Conservation (phyloP, 1,284 basidiomycete species). For the Coriolopsis trogii region DNA sequence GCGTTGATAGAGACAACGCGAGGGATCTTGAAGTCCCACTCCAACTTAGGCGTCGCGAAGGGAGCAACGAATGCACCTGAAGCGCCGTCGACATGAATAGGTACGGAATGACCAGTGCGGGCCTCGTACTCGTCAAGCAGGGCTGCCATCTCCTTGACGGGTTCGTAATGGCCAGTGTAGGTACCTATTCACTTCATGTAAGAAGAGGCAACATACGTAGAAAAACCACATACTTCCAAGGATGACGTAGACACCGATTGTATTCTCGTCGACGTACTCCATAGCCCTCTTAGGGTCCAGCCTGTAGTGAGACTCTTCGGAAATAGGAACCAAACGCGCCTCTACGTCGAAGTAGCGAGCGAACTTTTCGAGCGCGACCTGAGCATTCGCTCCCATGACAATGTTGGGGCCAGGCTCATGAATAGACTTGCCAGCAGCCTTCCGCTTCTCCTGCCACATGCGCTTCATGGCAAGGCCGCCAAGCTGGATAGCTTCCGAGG, state of each 20-base stretch:
- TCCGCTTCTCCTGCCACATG: constrained; percentile 89
- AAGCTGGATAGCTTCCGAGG: constrained; percentile 91
- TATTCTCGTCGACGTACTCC: constrained; percentile 92
- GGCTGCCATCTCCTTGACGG: constrained; percentile 85
- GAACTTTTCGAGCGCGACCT: constrained; percentile 75
- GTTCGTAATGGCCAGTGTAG: constrained; percentile 94
- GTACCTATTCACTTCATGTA: constrained; percentile 54
- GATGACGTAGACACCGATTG: constrained; percentile 82
- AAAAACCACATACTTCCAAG: constrained; percentile 55
- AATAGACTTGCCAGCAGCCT: constrained; percentile 84
- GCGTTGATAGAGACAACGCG: constrained; percentile 91
- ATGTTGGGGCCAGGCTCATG: constrained; percentile 74
- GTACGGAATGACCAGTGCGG: constrained; percentile 78
- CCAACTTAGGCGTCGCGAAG: constrained; percentile 75
- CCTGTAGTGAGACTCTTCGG: constrained; percentile 76
- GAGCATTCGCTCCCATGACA: constrained; percentile 44
- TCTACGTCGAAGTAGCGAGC: constrained; percentile 93
- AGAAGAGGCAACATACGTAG: too few relatives aligned
- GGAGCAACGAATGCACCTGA: constrained; percentile 88
- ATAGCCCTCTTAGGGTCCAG: constrained; percentile 86
- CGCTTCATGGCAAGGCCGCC: constrained; percentile 96
- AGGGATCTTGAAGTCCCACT: constrained; percentile 88
- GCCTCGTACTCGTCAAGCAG: constrained; percentile 86
- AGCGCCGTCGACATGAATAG: constrained; percentile 86
- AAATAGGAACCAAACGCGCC: constrained; percentile 78